These are phyloP conservation scores for Trichoderma erinaceum DNA, from an alignment of 495 filamentous ascomycete species.

Conservation along the genomic window DNA sequence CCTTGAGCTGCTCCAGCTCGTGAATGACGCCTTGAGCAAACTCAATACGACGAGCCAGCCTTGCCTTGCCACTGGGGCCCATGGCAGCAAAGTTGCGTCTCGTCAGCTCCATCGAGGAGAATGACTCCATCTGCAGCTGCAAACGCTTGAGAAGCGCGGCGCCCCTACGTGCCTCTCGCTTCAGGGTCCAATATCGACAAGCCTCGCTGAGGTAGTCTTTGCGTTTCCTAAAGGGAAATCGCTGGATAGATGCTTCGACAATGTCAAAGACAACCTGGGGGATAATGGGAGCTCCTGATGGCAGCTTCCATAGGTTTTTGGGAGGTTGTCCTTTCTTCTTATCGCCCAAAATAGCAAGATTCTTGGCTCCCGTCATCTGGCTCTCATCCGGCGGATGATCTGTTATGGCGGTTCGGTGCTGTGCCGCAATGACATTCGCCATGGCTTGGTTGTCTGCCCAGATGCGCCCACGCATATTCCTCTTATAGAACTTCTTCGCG, in stretches of 20 bases:
- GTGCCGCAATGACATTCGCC: slow-evolving; percentile 69
- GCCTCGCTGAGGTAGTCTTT: slow-evolving; percentile 89
- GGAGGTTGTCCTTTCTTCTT: slow-evolving; percentile 63
- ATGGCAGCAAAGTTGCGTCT: slow-evolving; percentile 86
- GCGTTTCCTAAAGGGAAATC: slow-evolving; percentile 75
- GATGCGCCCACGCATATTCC: slow-evolving; percentile 73
- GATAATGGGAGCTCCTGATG: slow-evolving; percentile 91
- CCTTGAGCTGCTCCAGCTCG: slow-evolving; percentile 68
- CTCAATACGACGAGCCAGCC: slow-evolving; percentile 75
- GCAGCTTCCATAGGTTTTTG: slow-evolving; percentile 83
- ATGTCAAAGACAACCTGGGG: slow-evolving; percentile 76
- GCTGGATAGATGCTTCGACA: slow-evolving; percentile 69
- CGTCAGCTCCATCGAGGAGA: slow-evolving; percentile 94
- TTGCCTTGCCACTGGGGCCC: slow-evolving; percentile 73
- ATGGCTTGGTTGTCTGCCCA: slow-evolving; percentile 90
- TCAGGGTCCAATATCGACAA: slow-evolving; percentile 96
- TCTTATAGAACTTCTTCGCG: slow-evolving; percentile 70
- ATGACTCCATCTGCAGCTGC: slow-evolving; percentile 89
- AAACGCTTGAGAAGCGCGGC: slow-evolving; percentile 87
- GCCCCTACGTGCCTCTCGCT: slow-evolving; percentile 85
- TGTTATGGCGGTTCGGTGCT: slow-evolving; percentile 54
- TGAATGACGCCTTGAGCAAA: slow-evolving; percentile 70
- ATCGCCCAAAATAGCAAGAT: slow-evolving; percentile 56
- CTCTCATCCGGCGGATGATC: slow-evolving; percentile 52
- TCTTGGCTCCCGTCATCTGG: slow-evolving; percentile 47